Evolutionary conservation across 176 grass and related monocot species (phyloP).

Genomic region (Carex scoparia): DNA sequence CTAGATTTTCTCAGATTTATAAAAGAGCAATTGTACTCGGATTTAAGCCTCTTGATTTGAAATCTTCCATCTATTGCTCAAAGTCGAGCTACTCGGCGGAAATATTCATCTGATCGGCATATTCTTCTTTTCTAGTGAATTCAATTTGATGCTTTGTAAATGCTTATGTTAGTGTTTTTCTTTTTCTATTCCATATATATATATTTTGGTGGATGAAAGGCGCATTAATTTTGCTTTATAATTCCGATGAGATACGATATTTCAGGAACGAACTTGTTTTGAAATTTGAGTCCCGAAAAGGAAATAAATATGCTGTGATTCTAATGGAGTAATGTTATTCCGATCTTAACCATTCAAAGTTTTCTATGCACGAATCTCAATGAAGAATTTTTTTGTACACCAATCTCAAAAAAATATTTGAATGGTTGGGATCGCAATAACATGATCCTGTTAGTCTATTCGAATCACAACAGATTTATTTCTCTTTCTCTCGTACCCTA

Average conservation of each 20-base stretch:
- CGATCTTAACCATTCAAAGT: too few relatives aligned
- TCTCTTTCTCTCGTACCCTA: too few relatives aligned
- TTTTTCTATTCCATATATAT: neutral
- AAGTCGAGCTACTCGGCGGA: neutral
- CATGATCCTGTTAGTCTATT: too few relatives aligned
- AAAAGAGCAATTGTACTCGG: neutral
- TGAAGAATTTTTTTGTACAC: too few relatives aligned
- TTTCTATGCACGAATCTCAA: too few relatives aligned
- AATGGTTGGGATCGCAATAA: too few relatives aligned
- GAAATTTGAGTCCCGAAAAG: neutral
- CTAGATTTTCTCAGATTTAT: neutral
- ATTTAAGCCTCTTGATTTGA: neutral
- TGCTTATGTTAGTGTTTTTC: neutral
- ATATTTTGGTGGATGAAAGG: neutral
- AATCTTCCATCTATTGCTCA: neutral
- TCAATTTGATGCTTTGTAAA: neutral
- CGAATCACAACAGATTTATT: too few relatives aligned
- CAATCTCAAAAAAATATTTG: too few relatives aligned
- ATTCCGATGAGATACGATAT: neutral
- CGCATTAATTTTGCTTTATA: neutral
- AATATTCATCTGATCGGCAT: neutral
- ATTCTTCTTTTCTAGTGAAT: conserved; percentile 1
- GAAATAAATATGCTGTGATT: neutral
- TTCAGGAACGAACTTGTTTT: neutral
- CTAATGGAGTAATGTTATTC: too few relatives aligned